Evolutionary conservation across 768 basidiomycete species (phyloP), one percentile per base, ranked within the genome.

Genomic region (Serendipita indica): DNA sequence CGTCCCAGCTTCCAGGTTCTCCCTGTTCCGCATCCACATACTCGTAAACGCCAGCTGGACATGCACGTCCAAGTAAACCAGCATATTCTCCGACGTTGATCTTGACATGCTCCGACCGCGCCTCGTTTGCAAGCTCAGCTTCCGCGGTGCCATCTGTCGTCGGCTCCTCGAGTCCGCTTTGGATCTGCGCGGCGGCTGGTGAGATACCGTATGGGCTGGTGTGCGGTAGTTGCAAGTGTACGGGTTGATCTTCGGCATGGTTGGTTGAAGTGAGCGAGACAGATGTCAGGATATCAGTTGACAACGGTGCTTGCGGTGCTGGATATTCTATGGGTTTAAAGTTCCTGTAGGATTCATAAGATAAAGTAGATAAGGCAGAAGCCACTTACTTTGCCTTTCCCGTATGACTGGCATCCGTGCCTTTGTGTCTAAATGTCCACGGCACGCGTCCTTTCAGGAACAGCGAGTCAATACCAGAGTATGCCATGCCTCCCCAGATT

Each of bases 1-100:
- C 89, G 25, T 76, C 76, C 76, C 84, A 89, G 5, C 28, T 52
- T 20, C 43, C 60, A 10, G 63, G 60, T 6, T 64, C 65, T 13
- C 67, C 74, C 22, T 27, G 7, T 62, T 84, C 83, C 16, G 77
- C 83, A 30, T 87, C 80, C 2, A 93, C 84, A 66, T 99, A 99
- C 72, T 99, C 94, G 69, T 99, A 99, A 37, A 98, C 94, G 3
- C 82, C 89, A 0, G 96, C 94, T 1, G 94, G 94, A 69, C 94
- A 99, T 3, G 85, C 93, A 3, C 81, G 76, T 0, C 84, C 85
- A n/a, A 99, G 75, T 25, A 98, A 69, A 4, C 91, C 90, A 0
- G 87, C 94, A 67, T 83, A 99, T 64, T 88, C 80, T 49, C 74
- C 75, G 0, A 83, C 77, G 69, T 97, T 97, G 39, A 71, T 71